Evolutionary conservation across 441 rosid genomes (phyloP).

Genomic region (Theobroma grandiflorum): DNA sequence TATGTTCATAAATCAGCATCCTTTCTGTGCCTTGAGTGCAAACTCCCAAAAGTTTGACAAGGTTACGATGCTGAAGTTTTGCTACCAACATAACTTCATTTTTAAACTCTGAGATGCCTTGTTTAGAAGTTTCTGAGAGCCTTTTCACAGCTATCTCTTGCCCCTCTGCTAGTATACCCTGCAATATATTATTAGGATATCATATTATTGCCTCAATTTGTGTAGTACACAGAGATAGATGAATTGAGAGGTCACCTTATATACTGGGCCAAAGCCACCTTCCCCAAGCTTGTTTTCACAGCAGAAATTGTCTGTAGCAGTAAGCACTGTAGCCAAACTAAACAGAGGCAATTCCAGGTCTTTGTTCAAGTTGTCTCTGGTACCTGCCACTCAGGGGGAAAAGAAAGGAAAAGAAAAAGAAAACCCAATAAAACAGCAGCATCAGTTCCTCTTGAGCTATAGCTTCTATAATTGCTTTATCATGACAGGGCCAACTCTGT

Average conservation of each 20-base stretch:
- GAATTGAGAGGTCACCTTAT: slow-evolving; percentile 1
- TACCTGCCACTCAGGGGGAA: background rate
- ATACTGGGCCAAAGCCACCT: slow-evolving; percentile 61
- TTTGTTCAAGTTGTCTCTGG: background rate
- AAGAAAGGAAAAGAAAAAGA: background rate
- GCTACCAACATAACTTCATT: slow-evolving; percentile 55
- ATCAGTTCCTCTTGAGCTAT: background rate
- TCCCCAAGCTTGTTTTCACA: slow-evolving; percentile 53
- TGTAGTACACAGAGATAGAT: background rate
- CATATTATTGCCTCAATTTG: background rate
- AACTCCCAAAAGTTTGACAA: slow-evolving; percentile 55
- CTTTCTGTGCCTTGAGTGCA: slow-evolving; percentile 53
- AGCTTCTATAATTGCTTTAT: background rate
- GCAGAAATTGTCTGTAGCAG: slow-evolving; percentile 55
- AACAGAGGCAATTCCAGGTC: slow-evolving; percentile 20
- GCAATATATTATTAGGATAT: background rate
- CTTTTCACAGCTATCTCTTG: slow-evolving; percentile 57
- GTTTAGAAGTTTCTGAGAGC: slow-evolving; percentile 52
- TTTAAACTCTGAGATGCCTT: slow-evolving; percentile 56
- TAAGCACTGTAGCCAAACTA: slow-evolving; percentile 29
- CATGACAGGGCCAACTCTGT: background rate
- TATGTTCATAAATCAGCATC: slow-evolving; percentile 56
- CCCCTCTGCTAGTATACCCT: slow-evolving; percentile 51
- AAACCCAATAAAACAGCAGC: background rate
- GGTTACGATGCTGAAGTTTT: slow-evolving; percentile 61